Evolutionary conservation across 2,329 filamentous ascomycete species (phyloP).

Genomic region (Arthrocladium fulminans): DNA sequence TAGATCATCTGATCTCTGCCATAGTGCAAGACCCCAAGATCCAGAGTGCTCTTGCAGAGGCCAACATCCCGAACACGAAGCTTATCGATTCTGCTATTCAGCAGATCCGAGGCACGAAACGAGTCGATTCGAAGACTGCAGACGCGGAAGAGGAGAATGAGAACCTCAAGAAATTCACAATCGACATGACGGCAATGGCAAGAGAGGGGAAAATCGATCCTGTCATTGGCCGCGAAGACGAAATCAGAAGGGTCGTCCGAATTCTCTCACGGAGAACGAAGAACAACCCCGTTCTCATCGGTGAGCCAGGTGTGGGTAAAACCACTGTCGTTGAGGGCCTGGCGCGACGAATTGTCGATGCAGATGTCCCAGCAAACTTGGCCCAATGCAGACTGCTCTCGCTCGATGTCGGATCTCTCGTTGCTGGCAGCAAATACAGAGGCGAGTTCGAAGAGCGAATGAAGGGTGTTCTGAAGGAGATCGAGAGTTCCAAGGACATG

Average conservation of each 20-base stretch:
- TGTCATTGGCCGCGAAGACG: conserved; percentile 83
- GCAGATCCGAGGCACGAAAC: conserved; percentile 81
- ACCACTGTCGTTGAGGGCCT: conserved; percentile 96
- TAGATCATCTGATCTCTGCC: conserved; percentile 86
- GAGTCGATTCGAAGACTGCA: conserved; percentile 92
- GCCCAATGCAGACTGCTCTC: conserved; percentile 90
- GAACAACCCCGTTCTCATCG: conserved; percentile 96
- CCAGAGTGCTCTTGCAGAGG: conserved; percentile 65
- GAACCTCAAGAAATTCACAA: conserved; percentile 95
- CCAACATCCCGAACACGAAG: conserved; percentile 86
- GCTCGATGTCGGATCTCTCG: conserved; percentile 86
- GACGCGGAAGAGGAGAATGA: conserved; percentile 87
- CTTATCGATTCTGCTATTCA: conserved; percentile 83
- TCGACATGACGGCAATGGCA: conserved; percentile 95
- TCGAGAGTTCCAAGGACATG: conserved; percentile 86
- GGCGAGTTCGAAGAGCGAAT: conserved; percentile 98
- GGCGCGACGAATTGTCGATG: conserved; percentile 88
- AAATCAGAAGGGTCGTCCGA: conserved; percentile 91
- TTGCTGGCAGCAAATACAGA: conserved; percentile 95
- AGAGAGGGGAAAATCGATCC: conserved; percentile 95
- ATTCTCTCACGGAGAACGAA: conserved; percentile 87
- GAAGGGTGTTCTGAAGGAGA: conserved; percentile 98
- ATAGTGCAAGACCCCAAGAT: conserved; percentile 71
- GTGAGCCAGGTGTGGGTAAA: conserved; percentile 96
- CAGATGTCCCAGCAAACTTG: conserved; percentile 90